A percentile compares a stretch with the other conserved stretches of the same genome.
These are phyloP conservation scores for Magnusiomyces suaveolens DNA, from an alignment of 1,139 yeast species.

Conservation along the genomic window DNA sequence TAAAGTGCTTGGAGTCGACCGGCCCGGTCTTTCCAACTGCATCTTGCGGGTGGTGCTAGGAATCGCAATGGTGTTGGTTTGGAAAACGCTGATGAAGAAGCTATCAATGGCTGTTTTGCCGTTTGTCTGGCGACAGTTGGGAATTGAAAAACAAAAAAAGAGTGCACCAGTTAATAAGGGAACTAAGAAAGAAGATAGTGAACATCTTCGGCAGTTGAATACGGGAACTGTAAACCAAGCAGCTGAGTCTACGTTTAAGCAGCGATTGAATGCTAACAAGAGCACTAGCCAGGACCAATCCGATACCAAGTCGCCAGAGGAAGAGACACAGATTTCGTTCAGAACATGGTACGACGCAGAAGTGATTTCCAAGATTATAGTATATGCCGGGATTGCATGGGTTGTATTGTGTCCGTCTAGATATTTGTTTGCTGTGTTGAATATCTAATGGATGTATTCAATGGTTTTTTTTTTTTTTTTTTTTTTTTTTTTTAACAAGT, in stretches of 20 bases:
- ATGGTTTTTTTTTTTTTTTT: too few species aligned
- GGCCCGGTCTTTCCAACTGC: neutral
- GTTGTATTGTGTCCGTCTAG: slow-evolving; percentile 22
- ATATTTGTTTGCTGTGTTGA: slow-evolving; percentile 17
- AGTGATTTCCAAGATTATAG: slow-evolving; percentile 59
- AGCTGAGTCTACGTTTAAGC: slow-evolving; percentile 34
- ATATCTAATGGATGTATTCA: too few species aligned
- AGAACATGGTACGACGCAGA: slow-evolving; percentile 58
- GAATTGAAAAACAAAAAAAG: slow-evolving; percentile 18
- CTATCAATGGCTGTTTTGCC: slow-evolving; percentile 38
- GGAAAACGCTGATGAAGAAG: slow-evolving; percentile 39
- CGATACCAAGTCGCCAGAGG: neutral
- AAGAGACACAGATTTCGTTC: neutral
- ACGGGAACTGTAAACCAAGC: slow-evolving; percentile 17
- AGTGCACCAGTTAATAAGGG: slow-evolving; percentile 16
- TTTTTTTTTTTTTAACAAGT: too few species aligned
- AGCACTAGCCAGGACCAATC: too few species aligned
- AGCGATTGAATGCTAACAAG: slow-evolving; percentile 4
- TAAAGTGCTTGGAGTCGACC: neutral
- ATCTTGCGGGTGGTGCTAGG: slow-evolving; percentile 47
- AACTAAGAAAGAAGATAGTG: neutral
- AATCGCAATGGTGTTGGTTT: slow-evolving; percentile 46
- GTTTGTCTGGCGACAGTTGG: slow-evolving; percentile 30
- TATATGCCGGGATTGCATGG: slow-evolving; percentile 62
- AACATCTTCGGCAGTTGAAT: slow-evolving; percentile 13